phyloP scores from a whole-genome alignment of 2,329 filamentous ascomycete genomes.

The Apiospora hydei region DNA sequence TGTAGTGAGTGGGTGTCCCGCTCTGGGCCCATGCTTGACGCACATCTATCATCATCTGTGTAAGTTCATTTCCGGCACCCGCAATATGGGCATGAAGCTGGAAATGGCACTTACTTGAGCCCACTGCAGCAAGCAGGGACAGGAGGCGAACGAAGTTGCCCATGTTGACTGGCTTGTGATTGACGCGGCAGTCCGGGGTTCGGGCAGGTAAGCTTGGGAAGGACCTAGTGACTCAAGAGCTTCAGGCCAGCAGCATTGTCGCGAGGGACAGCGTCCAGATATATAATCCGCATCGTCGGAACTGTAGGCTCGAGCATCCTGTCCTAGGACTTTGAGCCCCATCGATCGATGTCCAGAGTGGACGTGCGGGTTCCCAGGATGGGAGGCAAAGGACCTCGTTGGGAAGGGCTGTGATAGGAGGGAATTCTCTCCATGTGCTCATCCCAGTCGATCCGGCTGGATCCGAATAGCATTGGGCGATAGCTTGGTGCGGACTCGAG shows the following conservation, averaged over 20 bases:
- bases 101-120: conserved; percentile 2
- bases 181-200: conserved; percentile 2
- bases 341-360: not conserved
- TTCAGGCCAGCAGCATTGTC: not conserved
- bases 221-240: conserved; percentile 14
- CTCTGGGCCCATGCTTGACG: conserved; percentile 26
- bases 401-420: conserved; percentile 16
- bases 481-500: not conserved
- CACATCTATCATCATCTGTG: conserved; percentile 22
- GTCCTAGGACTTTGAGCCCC: too few relatives aligned
- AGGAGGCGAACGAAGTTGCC: conserved; percentile 19
- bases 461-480: conserved; percentile 4
- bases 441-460: conserved; percentile 1
- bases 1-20: conserved; percentile 25
- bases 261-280: not conserved
- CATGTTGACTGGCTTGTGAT: conserved; percentile 21
- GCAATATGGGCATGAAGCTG: too few relatives aligned
- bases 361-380: not conserved
- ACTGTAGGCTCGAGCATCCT: not conserved
- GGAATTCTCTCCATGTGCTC: not conserved
- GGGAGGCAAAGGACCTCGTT: not conserved
- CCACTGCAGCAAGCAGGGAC: conserved; percentile 23
- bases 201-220: not conserved
- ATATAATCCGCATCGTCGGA: not conserved
- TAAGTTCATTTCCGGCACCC: not conserved